Conservation (phyloP, 1,139 yeast species). For the Debaryomyces sp. region DNA sequence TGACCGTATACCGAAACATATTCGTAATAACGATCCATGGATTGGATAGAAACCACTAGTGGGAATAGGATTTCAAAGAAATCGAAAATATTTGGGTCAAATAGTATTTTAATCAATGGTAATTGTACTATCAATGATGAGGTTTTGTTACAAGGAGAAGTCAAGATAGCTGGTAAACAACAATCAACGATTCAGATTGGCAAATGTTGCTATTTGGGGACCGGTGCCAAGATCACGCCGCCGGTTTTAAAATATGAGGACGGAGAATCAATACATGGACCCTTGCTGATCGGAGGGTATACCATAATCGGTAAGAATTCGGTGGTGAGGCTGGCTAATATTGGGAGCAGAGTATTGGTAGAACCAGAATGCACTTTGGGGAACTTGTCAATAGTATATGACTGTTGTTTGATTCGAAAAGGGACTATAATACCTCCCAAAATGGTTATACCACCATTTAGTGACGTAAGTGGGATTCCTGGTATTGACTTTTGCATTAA, state of each 20-base stretch:
- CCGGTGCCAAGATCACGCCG: constrained; percentile 33
- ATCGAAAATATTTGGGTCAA: constrained; percentile 35
- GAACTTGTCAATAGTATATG: constrained; percentile 56
- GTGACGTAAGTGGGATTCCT: constrained; percentile 49
- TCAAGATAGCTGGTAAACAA: constrained; percentile 23
- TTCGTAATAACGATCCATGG: constrained; percentile 7
- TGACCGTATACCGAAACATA: background rate
- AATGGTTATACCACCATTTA: constrained; percentile 62
- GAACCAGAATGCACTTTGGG: constrained; percentile 46
- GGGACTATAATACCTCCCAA: constrained; percentile 56
- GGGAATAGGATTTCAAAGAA: constrained; percentile 60
- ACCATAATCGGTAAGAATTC: constrained; percentile 52
- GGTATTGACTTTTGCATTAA: constrained; percentile 32
- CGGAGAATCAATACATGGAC: constrained; percentile 20
- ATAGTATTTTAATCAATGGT: constrained; percentile 32
- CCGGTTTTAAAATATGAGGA: constrained; percentile 24
- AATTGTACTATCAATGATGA: constrained; percentile 33
- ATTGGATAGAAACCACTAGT: constrained; percentile 49
- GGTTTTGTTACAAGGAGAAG: constrained; percentile 27
- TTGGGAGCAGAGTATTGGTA: constrained; percentile 62
- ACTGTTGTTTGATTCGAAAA: constrained; percentile 57
- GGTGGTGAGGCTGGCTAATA: constrained; percentile 44
- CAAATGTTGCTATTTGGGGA: constrained; percentile 46
- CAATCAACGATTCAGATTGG: constrained; percentile 54
- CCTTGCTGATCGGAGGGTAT: constrained; percentile 58